Evolutionary conservation across 1,284 basidiomycete species (phyloP), one percentile per base, ranked within the genome.

Genomic region (Boletus nobilissimus): DNA sequence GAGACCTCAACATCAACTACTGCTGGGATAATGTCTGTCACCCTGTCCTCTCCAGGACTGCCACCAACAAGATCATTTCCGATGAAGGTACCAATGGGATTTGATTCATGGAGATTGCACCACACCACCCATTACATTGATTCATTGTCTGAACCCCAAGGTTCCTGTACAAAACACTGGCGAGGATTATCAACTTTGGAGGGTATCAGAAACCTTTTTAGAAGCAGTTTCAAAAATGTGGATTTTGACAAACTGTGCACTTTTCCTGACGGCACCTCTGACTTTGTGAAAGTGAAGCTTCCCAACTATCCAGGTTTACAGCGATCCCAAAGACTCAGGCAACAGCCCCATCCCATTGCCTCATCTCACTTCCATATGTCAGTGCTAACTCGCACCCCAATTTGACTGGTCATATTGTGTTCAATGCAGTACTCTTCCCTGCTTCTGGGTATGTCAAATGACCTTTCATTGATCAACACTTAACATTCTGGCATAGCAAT

Each of bases 1-100:
- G 83, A 36, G 84, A 85, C 36, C 80, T 84, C 36, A 78, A 81
- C 13, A 24, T 77, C 32, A 24, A 78, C 73, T 85, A 84, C 39
- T 81, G 85, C 72, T 86, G 84, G 84, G 84, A 85, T 32, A 85
- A 86, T 66, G 81, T 85, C 54, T 83, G 84, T 68, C 76, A 78
- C 46, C 83, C 85, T 0, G 85, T 85, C 10, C 80, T 85, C 39
- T 86, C 86, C 29, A 84, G 84, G 10, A 83, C 81, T 60, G 80
- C 83, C 22, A 83, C 86, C 72, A 81, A 86, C 75, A 86, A 82
- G 73, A 80, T 85, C 0, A 73, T 82, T 32, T 78, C 81, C n/a
- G 84, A 85, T n/a, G 78, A 85, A 70, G 81, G 81, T 32, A 75
- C 76, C 19, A 81, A 86, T 3, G 78, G 83, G 13, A 73, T 86